phyloP scores from a whole-genome alignment of 2,329 filamentous ascomycete genomes.

The Zymoseptoria ardabiliae region DNA sequence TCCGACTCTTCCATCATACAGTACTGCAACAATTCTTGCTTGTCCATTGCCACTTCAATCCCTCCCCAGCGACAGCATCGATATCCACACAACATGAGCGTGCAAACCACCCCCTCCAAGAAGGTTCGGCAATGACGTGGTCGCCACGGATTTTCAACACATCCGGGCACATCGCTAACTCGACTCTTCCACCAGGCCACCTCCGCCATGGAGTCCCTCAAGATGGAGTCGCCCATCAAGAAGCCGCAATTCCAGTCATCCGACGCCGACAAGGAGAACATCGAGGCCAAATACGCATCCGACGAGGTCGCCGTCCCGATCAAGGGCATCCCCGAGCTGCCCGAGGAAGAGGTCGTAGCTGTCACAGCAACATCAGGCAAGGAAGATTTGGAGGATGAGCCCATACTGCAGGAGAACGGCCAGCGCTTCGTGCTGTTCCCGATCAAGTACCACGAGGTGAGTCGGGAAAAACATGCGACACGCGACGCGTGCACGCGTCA shows the following conservation, averaged over 20 bases:
- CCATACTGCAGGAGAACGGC: conserved; percentile 88
- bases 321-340: conserved; percentile 41
- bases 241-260: conserved; percentile 67
- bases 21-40: neutral
- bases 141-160: conserved; percentile 30
- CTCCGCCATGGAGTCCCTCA: conserved; percentile 76
- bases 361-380: conserved; percentile 47
- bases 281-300: conserved; percentile 40
- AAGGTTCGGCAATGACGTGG: conserved; percentile 50
- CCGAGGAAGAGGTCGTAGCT: conserved; percentile 29
- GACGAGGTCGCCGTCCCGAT: conserved; percentile 52
- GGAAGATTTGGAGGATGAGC: conserved; percentile 72
- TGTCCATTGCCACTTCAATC: neutral
- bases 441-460: conserved; percentile 98
- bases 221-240: conserved; percentile 89
- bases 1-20: neutral
- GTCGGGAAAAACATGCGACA: conserved; percentile 37
- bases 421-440: conserved; percentile 96
- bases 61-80: conserved; percentile 6
- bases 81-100: conserved; percentile 39
- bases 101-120: conserved; percentile 68
- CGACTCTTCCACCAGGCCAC: conserved; percentile 56
- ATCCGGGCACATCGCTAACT: conserved; percentile 30
- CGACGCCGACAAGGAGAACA: conserved; percentile 73
- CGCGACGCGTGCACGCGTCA: conserved; percentile 52